Evolutionary conservation across 176 grass and related monocot species (phyloP).

Genomic region (Juncus inflexus): DNA sequence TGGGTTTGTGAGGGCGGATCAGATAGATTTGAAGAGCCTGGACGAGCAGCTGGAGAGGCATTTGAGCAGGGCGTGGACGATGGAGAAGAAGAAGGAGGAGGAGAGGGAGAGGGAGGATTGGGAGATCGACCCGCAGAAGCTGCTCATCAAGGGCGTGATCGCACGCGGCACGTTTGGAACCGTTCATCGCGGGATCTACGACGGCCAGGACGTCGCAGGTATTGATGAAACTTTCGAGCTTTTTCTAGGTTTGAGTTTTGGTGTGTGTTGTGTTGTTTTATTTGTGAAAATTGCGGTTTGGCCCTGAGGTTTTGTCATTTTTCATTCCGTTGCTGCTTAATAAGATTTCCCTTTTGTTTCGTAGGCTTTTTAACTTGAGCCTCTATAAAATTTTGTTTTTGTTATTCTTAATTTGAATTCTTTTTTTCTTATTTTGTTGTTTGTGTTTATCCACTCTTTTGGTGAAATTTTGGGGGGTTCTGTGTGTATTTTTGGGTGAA

Average conservation of each 20-base stretch:
- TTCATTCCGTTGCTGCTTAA: no score
- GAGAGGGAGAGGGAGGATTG: conserved; percentile 64
- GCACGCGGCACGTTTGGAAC: conserved; percentile 94
- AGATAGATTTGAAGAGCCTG: conserved; percentile 72
- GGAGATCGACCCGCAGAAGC: conserved; percentile 85
- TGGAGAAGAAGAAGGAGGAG: conserved; percentile 90
- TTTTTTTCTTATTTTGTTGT: no score
- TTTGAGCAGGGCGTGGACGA: conserved; percentile 66
- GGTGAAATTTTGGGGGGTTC: background rate
- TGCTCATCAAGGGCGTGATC: conserved; percentile 85
- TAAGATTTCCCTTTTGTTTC: background rate
- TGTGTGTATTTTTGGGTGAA: conserved; percentile 4
- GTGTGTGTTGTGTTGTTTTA: background rate
- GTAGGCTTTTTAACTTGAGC: conserved; percentile 31
- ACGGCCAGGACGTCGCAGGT: conserved; percentile 98
- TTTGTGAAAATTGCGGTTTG: background rate
- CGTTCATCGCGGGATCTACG: conserved; percentile 94
- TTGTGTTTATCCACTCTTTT: background rate
- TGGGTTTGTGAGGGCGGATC: conserved; percentile 72
- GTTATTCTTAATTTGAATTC: no score
- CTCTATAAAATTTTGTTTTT: background rate
- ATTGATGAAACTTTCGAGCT: conserved; percentile 6
- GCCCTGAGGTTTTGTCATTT: no score
- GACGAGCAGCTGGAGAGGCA: conserved; percentile 95
- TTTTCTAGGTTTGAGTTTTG: background rate